These are phyloP conservation scores for Backusella circina DNA, from an alignment of 192 early-diverging fungal genomes.

Conservation along the genomic window DNA sequence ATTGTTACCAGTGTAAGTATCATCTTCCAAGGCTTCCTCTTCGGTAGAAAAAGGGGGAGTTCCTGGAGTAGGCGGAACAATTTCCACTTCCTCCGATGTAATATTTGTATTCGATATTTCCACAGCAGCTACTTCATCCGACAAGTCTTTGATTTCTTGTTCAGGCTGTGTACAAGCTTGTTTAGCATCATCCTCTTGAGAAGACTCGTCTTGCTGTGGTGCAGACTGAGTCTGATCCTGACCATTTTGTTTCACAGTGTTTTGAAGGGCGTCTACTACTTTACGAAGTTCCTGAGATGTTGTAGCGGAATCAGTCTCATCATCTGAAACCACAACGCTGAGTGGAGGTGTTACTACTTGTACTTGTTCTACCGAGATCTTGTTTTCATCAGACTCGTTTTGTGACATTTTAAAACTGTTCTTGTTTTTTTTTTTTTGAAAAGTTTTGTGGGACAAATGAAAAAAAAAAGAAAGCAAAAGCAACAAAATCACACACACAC, in stretches of 20 bases:
- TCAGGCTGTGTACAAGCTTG: neutral
- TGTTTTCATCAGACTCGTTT: neutral
- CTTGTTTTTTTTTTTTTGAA: neutral
- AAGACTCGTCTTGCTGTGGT: neutral
- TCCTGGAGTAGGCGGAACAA: conserved; percentile 27
- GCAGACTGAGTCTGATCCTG: neutral
- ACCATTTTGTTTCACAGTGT: neutral
- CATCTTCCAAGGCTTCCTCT: conserved; percentile 9
- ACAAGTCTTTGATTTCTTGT: neutral
- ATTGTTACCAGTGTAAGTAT: conserved; percentile 12
- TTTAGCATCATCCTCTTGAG: neutral
- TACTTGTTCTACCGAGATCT: neutral
- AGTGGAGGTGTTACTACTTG: neutral
- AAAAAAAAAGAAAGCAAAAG: neutral
- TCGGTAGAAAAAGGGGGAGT: neutral
- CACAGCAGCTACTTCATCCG: neutral
- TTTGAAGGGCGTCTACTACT: conserved; percentile 1
- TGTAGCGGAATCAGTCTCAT: neutral
- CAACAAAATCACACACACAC: neutral
- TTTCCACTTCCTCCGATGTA: neutral
- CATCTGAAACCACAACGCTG: neutral
- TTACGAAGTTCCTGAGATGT: neutral
- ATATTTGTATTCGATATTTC: neutral
- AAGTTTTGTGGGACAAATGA: neutral
- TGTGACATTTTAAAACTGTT: neutral